These are phyloP conservation scores for Yamadazyma dushanensis DNA, from an alignment of 1,139 yeast genomes.

Conservation along the genomic window DNA sequence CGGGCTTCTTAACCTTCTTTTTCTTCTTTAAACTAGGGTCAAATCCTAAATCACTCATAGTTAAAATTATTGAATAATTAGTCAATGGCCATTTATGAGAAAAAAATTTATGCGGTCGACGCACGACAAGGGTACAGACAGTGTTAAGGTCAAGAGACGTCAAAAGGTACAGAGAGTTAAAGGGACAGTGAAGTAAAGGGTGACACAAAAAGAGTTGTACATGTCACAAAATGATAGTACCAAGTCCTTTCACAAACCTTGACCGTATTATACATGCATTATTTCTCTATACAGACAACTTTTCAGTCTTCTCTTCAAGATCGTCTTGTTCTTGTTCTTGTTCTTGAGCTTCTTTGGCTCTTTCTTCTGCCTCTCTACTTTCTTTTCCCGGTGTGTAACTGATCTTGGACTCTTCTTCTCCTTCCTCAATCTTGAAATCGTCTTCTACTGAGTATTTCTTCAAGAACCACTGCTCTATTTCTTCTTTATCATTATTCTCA, in stretches of 20 bases:
- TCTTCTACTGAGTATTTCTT: conserved; percentile 73
- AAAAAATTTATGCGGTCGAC: conserved; percentile 12
- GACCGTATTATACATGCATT: too few species aligned
- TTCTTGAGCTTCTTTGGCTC: conserved; percentile 32
- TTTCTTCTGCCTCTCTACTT: conserved; percentile 46
- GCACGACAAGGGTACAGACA: conserved; percentile 7
- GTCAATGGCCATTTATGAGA: conserved; percentile 9
- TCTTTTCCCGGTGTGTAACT: conserved; percentile 51
- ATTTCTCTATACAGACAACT: conserved; percentile 5
- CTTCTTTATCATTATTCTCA: conserved; percentile 66
- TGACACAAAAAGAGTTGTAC: too few species aligned
- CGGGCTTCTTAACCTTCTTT: conserved; percentile 65
- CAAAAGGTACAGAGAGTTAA: too few species aligned
- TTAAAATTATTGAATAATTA: conserved; percentile 6
- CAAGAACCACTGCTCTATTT: conserved; percentile 71
- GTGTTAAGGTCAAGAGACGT: too few species aligned
- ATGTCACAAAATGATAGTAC: too few species aligned
- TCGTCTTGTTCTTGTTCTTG: conserved; percentile 11
- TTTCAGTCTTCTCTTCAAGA: conserved; percentile 12
- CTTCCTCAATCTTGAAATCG: conserved; percentile 40
- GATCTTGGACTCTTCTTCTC: conserved; percentile 46
- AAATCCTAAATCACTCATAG: conserved; percentile 66
- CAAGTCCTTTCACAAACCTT: too few species aligned
- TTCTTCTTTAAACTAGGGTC: conserved; percentile 82
- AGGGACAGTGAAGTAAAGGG: too few species aligned